Conservation (phyloP, 2,329 filamentous ascomycete species). For the Neoscytalidium dimidiatum region DNA sequence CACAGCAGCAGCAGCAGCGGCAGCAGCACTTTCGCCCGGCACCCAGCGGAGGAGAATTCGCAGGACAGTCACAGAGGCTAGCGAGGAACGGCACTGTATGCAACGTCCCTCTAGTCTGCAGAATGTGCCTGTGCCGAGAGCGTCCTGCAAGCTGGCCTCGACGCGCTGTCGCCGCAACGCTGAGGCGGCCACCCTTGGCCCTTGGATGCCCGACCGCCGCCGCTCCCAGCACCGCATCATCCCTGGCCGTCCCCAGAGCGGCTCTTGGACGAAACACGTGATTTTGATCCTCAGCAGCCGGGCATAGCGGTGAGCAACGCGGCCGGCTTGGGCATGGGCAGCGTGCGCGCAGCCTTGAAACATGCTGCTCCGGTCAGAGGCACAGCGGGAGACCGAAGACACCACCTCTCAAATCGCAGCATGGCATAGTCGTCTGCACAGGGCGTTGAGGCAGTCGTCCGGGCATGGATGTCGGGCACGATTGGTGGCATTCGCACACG, state of each 20-base stretch:
- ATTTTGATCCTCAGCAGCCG: background rate
- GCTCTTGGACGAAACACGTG: background rate
- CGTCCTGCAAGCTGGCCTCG: background rate
- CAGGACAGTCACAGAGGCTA: background rate
- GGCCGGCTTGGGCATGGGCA: background rate
- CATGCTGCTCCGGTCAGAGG: background rate
- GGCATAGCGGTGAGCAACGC: background rate
- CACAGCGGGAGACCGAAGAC: background rate
- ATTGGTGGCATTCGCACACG: too few species aligned
- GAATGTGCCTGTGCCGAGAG: background rate
- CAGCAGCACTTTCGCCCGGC: too few species aligned
- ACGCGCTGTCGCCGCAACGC: background rate
- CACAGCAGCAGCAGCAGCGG: background rate
- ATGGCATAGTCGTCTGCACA: too few species aligned
- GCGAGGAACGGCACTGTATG: background rate
- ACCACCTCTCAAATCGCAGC: too few species aligned
- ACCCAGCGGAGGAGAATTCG: background rate
- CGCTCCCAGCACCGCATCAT: conserved; percentile 6
- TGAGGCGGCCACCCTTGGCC: background rate
- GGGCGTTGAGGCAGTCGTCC: too few species aligned
- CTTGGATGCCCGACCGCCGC: conserved; percentile 12
- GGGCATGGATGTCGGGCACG: too few species aligned
- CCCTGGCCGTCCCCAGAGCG: conserved; percentile 6
- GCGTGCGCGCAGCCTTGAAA: background rate
- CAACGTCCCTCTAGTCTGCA: background rate